Conservation (phyloP, 2,329 filamentous ascomycete genomes). For the Emmonsiellopsis sp. region DNA sequence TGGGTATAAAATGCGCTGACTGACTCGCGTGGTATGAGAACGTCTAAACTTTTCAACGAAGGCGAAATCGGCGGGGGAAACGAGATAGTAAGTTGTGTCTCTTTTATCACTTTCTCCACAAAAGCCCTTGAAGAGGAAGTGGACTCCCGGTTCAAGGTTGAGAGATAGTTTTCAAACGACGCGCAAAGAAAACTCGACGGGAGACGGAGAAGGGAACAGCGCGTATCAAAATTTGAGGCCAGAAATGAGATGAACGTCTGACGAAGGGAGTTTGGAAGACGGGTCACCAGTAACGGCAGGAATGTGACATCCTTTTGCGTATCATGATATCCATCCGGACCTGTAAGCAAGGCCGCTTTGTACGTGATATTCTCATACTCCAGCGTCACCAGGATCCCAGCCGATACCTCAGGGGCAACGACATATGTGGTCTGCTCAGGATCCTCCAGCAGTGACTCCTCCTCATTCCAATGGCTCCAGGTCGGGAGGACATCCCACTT, state of each 20-base stretch:
- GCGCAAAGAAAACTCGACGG: conserved; percentile 36
- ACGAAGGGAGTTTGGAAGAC: conserved; percentile 41
- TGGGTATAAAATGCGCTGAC: conserved; percentile 16
- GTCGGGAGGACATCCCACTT: conserved; percentile 32
- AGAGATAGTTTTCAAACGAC: conserved; percentile 32
- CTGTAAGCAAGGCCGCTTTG: conserved; percentile 39
- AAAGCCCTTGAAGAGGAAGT: conserved; percentile 6
- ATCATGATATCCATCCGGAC: conserved; percentile 12
- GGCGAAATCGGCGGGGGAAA: conserved; percentile 28
- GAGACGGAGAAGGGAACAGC: conserved; percentile 35
- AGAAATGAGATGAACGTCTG: conserved; percentile 42
- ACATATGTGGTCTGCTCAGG: conserved; percentile 16
- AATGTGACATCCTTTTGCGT: conserved; percentile 30
- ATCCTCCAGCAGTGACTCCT: conserved; percentile 13
- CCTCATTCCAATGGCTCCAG: conserved; percentile 22
- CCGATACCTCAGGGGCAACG: conserved; percentile 19
- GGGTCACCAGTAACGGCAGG: conserved; percentile 42
- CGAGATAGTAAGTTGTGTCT: conserved; percentile 30
- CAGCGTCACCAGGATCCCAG: conserved; percentile 37
- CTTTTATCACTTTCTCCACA: conserved; percentile 25
- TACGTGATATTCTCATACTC: conserved; percentile 40
- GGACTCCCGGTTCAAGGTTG: conserved; percentile 7
- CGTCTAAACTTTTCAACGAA: conserved; percentile 23
- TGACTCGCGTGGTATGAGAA: conserved; percentile 23
- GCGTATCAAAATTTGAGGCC: conserved; percentile 41